Evolutionary conservation across 108 stramenopile genomes (phyloP), one percentile per base, ranked within the genome.

Genomic region (Fragilaria radians): DNA sequence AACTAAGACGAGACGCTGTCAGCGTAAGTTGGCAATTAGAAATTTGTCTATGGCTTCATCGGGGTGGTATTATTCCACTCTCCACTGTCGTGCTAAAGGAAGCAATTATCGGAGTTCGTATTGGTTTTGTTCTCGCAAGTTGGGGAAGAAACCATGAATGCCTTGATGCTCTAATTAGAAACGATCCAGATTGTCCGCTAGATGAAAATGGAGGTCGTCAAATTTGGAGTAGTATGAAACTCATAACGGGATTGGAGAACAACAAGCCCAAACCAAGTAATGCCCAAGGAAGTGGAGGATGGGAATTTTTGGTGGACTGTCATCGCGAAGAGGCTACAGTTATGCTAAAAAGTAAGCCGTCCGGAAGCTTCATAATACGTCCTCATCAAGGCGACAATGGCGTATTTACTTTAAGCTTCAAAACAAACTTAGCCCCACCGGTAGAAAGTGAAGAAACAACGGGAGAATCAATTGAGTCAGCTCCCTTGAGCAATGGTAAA

Each of bases 291-390:
- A 88, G 92, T 52, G 92, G 92, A 4, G 92, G 92, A 2, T 93
- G 92, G 92, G 88, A 93, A 52, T 93, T 93, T 62, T 73, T 93
- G 14, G 88, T 90, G 2, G 92, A 93, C 50, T 89, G 86, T 47
- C 66, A 72, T 5, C 71, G 92, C 21, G 70, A 83, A 32, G 86
- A 89, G 64, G 88, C 92, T 0, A 89, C 88, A 28, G 82, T 84
- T 59, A 71, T 93, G 66, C 84, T 93, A 14, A 67, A 79, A 48
- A 63, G 65, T 60, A 58, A 72, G 45, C 54, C 70, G 55, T 74
- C 75, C 28, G 92, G 92, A 1, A 76, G 73, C 29, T 93, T 89
- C 47, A 74, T 93, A 46, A 84, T 93, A 60, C 82, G 92, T 26
- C 92, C 92, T n/a, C 86, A 88, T 47, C 66, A 73, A 1, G 76